Base-by-base conservation (phyloP, 2,329 filamentous ascomycete species). In the Fusarium sulawesiense region DNA sequence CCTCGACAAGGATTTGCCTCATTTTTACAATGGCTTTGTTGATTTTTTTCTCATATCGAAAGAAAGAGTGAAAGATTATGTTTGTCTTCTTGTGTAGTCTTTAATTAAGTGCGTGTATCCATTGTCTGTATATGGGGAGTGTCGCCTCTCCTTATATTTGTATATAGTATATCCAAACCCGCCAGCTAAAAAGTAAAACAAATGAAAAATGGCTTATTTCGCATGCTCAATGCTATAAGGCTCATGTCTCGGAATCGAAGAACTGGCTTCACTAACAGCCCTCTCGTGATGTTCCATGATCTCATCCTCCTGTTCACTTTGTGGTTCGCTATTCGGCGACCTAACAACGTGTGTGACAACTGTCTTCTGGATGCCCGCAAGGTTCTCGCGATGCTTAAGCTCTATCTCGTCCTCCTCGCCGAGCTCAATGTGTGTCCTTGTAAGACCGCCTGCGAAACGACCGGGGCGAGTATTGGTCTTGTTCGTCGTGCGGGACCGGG, bases 391-490 rank as follows among this genome's bases (percentile, higher is more conserved):
- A n/a, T 68, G 62, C 58, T 73, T 73, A 27, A 70, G 71, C 44
- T 73, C 71, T 7, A 75, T 71, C 45, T 76, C 64, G 18, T 78
- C 66, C 16, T 73, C 75, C 5, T 74, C 72, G 42, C 66, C 69
- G 7, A 75, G 67, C 59, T 76, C 73, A 37, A 82, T 73, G 40
- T 73, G 70, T 3, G 67, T 68, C 18, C 70, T 60, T 14, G 70
- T 62, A 3, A 73, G 56, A 7, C 60, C 68, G 8, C 60, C 62
- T n/a, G 68, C 65, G 44, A 73, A 70, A 25, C 71, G 68, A 27
- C 68, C 49, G 12, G 70, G 60, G 9, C 71, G 68, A 27, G 53
- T 55, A 21, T 34, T 37, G 12, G 25, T 60, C 47, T 67, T 71
- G 23, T 41, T 41, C 3, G 70, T 70, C 3, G 68, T 56, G 23